phyloP scores from a whole-genome alignment of 306 rosid genomes.

The Myrica gale region DNA sequence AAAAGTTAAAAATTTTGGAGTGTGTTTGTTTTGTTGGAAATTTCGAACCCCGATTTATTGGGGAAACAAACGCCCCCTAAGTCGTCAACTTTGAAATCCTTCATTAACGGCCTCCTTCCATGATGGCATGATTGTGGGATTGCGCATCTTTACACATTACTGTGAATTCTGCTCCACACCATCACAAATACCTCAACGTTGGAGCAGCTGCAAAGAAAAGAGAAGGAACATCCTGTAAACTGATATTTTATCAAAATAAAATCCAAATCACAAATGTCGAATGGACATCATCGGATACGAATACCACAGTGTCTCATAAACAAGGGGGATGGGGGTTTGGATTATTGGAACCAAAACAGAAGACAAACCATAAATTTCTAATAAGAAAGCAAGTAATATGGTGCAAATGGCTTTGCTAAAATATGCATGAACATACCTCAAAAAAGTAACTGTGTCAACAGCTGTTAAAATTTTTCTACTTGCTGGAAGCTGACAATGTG shows the following conservation, averaged over 20 bases:
- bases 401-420: constrained; percentile 9
- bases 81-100: constrained; percentile 28
- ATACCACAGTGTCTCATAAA: neutral
- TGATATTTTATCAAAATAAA: constrained; percentile 20
- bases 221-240: constrained; percentile 13
- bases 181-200: constrained; percentile 18
- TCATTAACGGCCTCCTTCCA: constrained; percentile 25
- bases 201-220: constrained; percentile 39
- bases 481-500: constrained; percentile 42
- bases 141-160: constrained; percentile 38
- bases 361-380: neutral
- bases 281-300: neutral
- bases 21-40: no score
- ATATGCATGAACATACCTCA: constrained; percentile 40
- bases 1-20: no score
- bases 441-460: constrained; percentile 28
- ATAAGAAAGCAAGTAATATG: constrained; percentile 13
- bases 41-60: no score
- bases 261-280: neutral
- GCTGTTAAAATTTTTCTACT: constrained; percentile 45
- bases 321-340: constrained; percentile 14
- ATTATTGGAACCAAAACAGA: constrained; percentile 23
- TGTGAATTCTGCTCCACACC: constrained; percentile 23
- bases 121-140: constrained; percentile 23
- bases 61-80: no score